Evolutionary conservation across 768 basidiomycete genomes (phyloP), one percentile per base, ranked within the genome.

Genomic region (Phaeotremella skinneri): DNA sequence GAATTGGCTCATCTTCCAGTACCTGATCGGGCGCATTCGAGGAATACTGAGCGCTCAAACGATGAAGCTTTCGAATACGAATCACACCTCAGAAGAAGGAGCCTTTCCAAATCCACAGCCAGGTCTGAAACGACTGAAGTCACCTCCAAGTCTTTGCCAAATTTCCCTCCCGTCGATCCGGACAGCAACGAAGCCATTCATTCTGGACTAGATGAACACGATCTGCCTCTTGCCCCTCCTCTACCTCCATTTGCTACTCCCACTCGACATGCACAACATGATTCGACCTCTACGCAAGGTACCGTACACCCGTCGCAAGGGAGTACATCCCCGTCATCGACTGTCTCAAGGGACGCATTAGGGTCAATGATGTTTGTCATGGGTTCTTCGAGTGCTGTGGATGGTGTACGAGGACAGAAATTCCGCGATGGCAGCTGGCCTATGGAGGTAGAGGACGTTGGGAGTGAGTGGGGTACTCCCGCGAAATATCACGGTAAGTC

Each of bases 41-140:
- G 73, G 3, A 63, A 55, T 16, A 76, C 74, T 4, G 64, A 56
- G 29, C 52, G 52, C 1, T 76, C 75, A 2, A 55, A 56, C 2
- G 67, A 54, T 25, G 74, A 73, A 25, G 67, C 71, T 4, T 76
- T 74, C 59, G 73, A 76, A 43, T 76, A 76, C 49, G 73, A 72
- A 30, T 49, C 59, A 3, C 72, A 76, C 53, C 63, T 76, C 0
- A 56, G 73, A n/a, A 47, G 75, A 20, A n/a, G n/a, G n/a, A 68
- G 67, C 37, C 43, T 74, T 5, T 72, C 70, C 0, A 64, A 58
- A 50, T 59, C 67, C 3, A 71, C 70, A 23, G 68, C 72, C 16
- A 49, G 68, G 21, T 58, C 54, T 2, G 66, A 58, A 1, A 45
- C 23, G 11, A 21, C 34, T 17, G 17, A 45, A 45, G 13, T 20